A percentile compares a stretch with the other conserved stretches of the same genome.
Conservation (phyloP, 1,139 yeast species). For the Magnusiomyces suaveolens region DNA sequence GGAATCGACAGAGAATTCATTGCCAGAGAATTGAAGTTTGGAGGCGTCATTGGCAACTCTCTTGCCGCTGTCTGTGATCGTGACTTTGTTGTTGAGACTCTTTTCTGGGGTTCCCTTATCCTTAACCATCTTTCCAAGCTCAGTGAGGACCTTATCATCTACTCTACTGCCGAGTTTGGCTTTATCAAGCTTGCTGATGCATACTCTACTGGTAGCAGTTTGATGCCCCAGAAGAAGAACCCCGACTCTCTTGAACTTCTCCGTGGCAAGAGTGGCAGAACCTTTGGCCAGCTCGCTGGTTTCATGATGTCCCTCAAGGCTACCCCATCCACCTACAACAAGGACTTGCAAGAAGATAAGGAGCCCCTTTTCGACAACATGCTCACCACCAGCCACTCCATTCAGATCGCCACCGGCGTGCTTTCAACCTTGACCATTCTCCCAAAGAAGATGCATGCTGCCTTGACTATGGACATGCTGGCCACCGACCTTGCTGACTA, state of each 20-base stretch:
- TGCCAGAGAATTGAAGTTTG: slow-evolving; percentile 69
- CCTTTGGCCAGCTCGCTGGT: slow-evolving; percentile 89
- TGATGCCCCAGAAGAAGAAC: slow-evolving; percentile 98
- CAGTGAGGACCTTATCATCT: slow-evolving; percentile 88
- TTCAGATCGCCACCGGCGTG: slow-evolving; percentile 91
- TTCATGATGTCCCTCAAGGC: slow-evolving; percentile 93
- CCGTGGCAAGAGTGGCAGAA: slow-evolving; percentile 96
- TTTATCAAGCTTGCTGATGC: slow-evolving; percentile 91
- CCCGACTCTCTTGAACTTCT: slow-evolving; percentile 91
- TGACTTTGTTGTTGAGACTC: slow-evolving; percentile 92
- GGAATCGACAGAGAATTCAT: slow-evolving; percentile 90
- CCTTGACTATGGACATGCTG: slow-evolving; percentile 96
- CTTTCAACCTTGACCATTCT: slow-evolving; percentile 72
- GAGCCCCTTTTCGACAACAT: slow-evolving; percentile 92
- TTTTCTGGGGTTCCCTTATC: slow-evolving; percentile 93
- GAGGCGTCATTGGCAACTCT: slow-evolving; percentile 86
- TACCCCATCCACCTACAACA: slow-evolving; percentile 93
- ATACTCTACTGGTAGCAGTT: slow-evolving; percentile 93
- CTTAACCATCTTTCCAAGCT: slow-evolving; percentile 93
- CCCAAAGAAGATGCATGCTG: slow-evolving; percentile 66
- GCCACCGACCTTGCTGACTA: slow-evolving; percentile 98
- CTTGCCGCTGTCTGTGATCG: slow-evolving; percentile 93
- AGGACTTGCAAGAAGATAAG: slow-evolving; percentile 97
- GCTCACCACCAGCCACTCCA: slow-evolving; percentile 84
- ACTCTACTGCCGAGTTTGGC: slow-evolving; percentile 96